phyloP scores from a whole-genome alignment of 176 grass and related monocot genomes.

The Oryza nivara region DNA sequence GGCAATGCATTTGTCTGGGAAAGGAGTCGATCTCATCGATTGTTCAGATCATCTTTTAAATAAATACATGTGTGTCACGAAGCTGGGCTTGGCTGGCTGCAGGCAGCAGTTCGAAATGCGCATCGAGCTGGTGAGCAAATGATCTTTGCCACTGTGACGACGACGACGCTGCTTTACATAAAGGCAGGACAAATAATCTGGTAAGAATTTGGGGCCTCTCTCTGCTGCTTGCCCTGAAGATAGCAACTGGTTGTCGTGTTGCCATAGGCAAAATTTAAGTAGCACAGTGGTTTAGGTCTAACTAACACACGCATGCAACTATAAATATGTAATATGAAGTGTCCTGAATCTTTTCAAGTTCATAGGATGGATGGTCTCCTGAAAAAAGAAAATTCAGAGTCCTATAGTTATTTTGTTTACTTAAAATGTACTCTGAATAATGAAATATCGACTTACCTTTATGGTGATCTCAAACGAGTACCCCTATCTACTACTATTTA shows the following conservation, averaged over 20 bases:
- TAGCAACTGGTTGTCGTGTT: neutral
- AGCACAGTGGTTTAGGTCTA: neutral
- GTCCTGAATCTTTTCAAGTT: neutral
- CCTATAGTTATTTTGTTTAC: neutral
- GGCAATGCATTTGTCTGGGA: neutral
- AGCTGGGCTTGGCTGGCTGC: neutral
- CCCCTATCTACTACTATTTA: too few relatives aligned
- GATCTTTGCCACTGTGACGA: conserved; percentile 13
- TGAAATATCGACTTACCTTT: neutral
- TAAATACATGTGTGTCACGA: neutral
- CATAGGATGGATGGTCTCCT: neutral
- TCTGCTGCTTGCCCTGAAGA: neutral
- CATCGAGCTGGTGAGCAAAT: neutral
- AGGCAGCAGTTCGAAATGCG: neutral
- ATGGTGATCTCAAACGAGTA: too few relatives aligned
- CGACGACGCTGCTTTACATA: conserved; percentile 23
- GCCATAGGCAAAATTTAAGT: neutral
- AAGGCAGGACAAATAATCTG: neutral
- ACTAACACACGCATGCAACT: neutral
- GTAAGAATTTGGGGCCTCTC: neutral
- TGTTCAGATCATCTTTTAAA: neutral
- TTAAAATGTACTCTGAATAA: neutral
- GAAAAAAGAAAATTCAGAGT: neutral
- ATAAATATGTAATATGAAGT: neutral
- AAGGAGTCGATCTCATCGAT: neutral